A percentile compares a stretch with the other conserved stretches of the same genome.
Evolutionary conservation across 495 filamentous ascomycete species (phyloP).

Genomic region (Penicillium bovifimosum): DNA sequence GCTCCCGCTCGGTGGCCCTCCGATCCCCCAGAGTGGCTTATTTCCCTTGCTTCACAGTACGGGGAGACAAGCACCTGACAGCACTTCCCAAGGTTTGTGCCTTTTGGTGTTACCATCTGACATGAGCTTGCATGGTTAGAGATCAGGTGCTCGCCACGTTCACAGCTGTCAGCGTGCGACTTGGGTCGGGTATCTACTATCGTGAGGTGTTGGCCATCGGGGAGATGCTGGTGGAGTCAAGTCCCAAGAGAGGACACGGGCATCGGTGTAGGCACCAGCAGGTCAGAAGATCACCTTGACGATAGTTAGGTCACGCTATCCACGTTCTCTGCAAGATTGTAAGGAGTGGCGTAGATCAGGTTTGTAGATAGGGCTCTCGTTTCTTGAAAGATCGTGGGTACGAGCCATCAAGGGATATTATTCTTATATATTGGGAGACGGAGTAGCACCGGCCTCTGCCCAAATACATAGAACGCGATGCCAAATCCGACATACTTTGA

Average conservation of each 20-base stretch:
- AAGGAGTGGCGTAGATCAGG: not conserved
- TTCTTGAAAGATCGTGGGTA: not conserved
- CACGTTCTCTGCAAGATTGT: not conserved
- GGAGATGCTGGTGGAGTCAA: not conserved
- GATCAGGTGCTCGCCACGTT: not conserved
- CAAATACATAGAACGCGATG: not conserved
- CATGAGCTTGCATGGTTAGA: not conserved
- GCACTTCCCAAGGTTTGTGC: not conserved
- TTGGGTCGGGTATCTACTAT: too few species aligned
- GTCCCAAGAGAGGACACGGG: not conserved
- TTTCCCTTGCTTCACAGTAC: not conserved
- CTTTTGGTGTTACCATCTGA: not conserved
- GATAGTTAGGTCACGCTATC: not conserved
- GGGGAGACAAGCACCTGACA: not conserved
- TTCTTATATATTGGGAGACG: not conserved
- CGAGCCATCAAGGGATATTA: not conserved
- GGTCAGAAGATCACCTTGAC: not conserved
- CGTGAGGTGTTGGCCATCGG: not conserved
- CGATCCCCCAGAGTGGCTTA: not conserved
- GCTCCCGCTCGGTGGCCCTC: not conserved
- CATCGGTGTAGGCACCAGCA: not conserved
- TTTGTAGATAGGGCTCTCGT: not conserved
- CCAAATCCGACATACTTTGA: not conserved
- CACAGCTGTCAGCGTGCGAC: not conserved
- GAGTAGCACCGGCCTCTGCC: not conserved